phyloP scores from a whole-genome alignment of 306 rosid species.

The Casuarina glauca region DNA sequence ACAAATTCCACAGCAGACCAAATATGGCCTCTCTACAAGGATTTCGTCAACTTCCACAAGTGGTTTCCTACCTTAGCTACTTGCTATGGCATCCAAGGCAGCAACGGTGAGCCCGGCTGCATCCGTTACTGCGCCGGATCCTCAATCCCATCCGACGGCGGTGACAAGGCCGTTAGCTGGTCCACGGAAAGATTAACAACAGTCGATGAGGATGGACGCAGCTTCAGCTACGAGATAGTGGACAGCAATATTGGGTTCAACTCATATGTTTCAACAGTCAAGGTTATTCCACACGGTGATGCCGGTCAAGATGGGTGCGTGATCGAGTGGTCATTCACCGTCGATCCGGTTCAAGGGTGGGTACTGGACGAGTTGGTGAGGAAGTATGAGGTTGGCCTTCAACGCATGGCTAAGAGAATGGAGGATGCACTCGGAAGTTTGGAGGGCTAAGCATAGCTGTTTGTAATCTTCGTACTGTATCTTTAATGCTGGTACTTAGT shows the following conservation, averaged over 20 bases:
- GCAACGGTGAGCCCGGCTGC: slow-evolving; percentile 54
- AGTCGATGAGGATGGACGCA: slow-evolving; percentile 36
- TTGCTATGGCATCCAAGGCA: slow-evolving; percentile 53
- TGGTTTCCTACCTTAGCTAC: slow-evolving; percentile 47
- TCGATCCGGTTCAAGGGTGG: slow-evolving; percentile 47
- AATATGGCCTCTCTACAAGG: slow-evolving; percentile 51
- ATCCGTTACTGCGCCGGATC: slow-evolving; percentile 55
- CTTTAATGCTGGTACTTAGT: too few relatives aligned
- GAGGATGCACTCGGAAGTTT: slow-evolving; percentile 1
- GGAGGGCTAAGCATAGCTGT: too few relatives aligned
- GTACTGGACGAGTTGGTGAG: slow-evolving; percentile 32
- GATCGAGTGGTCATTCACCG: slow-evolving; percentile 53
- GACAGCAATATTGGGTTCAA: slow-evolving; percentile 59
- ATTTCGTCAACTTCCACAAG: slow-evolving; percentile 68
- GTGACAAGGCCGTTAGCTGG: slow-evolving; percentile 34
- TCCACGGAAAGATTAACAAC: slow-evolving; percentile 54
- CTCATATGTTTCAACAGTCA: slow-evolving; percentile 40
- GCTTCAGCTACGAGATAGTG: slow-evolving; percentile 49
- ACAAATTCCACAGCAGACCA: slow-evolving; percentile 29
- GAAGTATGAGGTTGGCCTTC: slow-evolving; percentile 38
- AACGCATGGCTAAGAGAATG: slow-evolving; percentile 44
- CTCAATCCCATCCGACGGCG: slow-evolving; percentile 43
- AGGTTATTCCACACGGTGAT: slow-evolving; percentile 10
- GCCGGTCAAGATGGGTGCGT: slow-evolving; percentile 27
- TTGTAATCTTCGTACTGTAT: too few relatives aligned